Evolutionary conservation across 257 asterid species (phyloP).

Genomic region (Solanum rostratum): DNA sequence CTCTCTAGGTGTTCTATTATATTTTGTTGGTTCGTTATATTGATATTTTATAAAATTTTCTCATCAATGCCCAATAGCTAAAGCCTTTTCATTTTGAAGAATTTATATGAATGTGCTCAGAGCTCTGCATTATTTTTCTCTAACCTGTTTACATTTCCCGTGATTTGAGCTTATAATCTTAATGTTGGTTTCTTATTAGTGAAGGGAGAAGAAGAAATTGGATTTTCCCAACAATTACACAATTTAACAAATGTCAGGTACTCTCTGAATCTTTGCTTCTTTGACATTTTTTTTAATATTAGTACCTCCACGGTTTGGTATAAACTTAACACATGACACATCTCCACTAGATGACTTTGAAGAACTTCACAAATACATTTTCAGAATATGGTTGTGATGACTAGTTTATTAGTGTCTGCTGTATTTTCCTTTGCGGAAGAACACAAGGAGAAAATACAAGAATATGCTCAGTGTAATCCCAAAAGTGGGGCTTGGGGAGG

Average conservation of each 20-base stretch:
- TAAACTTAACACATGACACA: background rate
- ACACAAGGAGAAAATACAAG: background rate
- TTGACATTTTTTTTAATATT: background rate
- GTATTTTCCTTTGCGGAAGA: background rate
- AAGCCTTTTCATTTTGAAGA: background rate
- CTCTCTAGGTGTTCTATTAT: background rate
- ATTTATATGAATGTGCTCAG: background rate
- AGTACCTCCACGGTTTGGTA: background rate
- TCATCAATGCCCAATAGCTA: background rate
- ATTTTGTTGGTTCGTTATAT: background rate
- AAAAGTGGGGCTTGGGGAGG: background rate
- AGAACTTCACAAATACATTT: background rate
- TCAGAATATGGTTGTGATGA: background rate
- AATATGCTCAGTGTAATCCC: background rate
- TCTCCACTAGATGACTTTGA: background rate
- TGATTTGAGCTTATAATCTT: background rate
- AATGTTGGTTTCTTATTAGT: slow-evolving; percentile 31
- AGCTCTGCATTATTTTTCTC: background rate
- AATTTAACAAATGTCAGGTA: slow-evolving; percentile 42
- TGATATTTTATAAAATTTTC: background rate
- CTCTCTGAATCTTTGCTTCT: background rate
- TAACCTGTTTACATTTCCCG: background rate
- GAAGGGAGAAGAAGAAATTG: slow-evolving; percentile 95
- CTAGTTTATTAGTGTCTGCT: background rate
- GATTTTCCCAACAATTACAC: slow-evolving; percentile 75